Percentiles rank a stretch among this genome's conserved stretches.
Conservation (phyloP, 441 rosid species). For the Aleurites moluccanus region DNA sequence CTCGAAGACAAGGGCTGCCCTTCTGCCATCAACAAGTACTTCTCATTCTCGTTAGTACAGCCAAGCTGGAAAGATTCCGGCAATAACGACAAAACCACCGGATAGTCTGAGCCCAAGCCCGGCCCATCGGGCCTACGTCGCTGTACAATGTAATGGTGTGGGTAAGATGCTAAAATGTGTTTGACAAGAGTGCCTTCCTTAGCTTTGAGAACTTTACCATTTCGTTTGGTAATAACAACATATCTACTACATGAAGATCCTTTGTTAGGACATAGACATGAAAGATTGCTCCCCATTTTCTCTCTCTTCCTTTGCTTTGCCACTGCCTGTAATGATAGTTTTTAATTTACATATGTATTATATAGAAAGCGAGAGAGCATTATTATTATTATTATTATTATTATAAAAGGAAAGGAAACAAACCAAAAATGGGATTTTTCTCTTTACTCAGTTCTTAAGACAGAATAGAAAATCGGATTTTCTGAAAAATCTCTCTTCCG, state of each 20-base stretch:
- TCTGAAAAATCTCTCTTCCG: too few relatives aligned
- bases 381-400: too few relatives aligned
- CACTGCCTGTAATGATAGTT: too few relatives aligned
- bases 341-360: too few relatives aligned
- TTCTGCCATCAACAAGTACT: neutral
- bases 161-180: neutral
- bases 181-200: neutral
- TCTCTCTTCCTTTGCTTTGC: neutral
- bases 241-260: neutral
- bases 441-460: too few relatives aligned
- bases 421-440: too few relatives aligned
- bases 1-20: neutral
- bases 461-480: too few relatives aligned
- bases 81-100: neutral
- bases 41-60: neutral
- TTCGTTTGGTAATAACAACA: neutral
- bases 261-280: neutral
- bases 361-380: too few relatives aligned
- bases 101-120: neutral
- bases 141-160: neutral
- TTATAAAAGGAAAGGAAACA: too few relatives aligned
- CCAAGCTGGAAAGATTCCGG: neutral
- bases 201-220: neutral
- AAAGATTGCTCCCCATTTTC: neutral
- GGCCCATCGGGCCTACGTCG: neutral